Base-by-base conservation (phyloP, 345 rosid species). In the Theobroma cacao region DNA sequence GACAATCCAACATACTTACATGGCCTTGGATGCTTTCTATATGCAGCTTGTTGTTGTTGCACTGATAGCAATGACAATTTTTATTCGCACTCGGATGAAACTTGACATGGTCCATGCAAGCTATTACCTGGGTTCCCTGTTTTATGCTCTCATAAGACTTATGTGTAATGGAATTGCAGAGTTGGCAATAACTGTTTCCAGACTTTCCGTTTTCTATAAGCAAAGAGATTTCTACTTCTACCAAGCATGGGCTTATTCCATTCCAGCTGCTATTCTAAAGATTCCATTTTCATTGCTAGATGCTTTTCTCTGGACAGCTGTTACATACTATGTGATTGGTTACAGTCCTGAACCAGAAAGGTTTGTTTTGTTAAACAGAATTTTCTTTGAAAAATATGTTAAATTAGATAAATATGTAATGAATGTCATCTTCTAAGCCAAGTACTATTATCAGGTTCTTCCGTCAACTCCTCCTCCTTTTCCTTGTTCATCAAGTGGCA, bases 271-370 rank as follows among this genome's bases (percentile, higher is more conserved):
- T 26, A 24, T 89, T 56, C 52, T 89, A 36, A 89, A 87, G 82
- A 59, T 89, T 41, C 89, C 92, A 3, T 59, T 86, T 67, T 89
- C 92, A 10, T 63, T 89, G n/a, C 18, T 83, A 5, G 92, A 89
- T 64, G 72, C 86, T 12, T 61, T 85, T 58, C 47, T 86, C 14
- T 87, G 92, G 90, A 86, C 89, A 47, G 75, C 83, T 78, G 78
- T 89, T 67, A 89, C 92, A 71, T 89, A 86, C 77, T 89, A 87
- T 67, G 88, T 63, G 50, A 81, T 89, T 50, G 90, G 88, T 43
- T 89, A 80, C 65, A 83, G 88, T 74, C 92, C 92, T 1, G 89
- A 86, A 74, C 81, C 83, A 15, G 80, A 76, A 71, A 84, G 92
- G 92, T 86, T 31, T 15, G 62, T 30, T 59, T 2, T 62, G 64